Conservation (phyloP, 192 early-diverging fungal genomes). For the Kickxella alabastrina region DNA sequence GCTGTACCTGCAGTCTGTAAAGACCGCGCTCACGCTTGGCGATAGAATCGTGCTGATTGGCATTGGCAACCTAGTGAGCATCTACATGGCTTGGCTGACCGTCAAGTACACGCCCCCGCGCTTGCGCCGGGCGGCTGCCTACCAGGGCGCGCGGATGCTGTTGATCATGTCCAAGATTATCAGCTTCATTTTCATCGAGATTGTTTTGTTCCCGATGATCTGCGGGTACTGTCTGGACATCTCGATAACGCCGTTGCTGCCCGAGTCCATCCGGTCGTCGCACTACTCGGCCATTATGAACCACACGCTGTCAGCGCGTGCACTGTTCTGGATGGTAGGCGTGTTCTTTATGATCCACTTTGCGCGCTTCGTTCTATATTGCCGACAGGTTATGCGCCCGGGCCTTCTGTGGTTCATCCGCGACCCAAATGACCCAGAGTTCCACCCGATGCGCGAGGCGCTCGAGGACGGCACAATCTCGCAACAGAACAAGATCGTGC, state of each 20-base stretch:
- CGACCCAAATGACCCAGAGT: slow-evolving; percentile 93
- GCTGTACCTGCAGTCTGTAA: slow-evolving; percentile 10
- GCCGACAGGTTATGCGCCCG: slow-evolving; percentile 78
- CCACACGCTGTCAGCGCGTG: slow-evolving; percentile 40
- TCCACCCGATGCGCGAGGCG: slow-evolving; percentile 92
- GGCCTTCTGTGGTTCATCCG: slow-evolving; percentile 99
- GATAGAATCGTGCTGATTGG: slow-evolving; percentile 45
- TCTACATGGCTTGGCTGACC: slow-evolving; percentile 54
- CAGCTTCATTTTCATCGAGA: slow-evolving; percentile 85
- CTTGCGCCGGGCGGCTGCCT: slow-evolving; percentile 17
- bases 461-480: slow-evolving; percentile 68
- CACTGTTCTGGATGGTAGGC: slow-evolving; percentile 81
- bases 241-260: slow-evolving; percentile 74
- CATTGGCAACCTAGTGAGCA: slow-evolving; percentile 39
- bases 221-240: slow-evolving; percentile 86
- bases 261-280: slow-evolving; percentile 54
- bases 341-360: slow-evolving; percentile 94
- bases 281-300: slow-evolving; percentile 38
- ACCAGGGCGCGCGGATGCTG: slow-evolving; percentile 27
- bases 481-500: slow-evolving; percentile 79
- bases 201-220: slow-evolving; percentile 78
- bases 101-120: slow-evolving; percentile 26
- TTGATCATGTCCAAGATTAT: slow-evolving; percentile 59
- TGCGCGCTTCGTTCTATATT: slow-evolving; percentile 77
- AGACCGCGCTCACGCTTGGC: slow-evolving; percentile 24